These are phyloP conservation scores for Rachicladosporium sp. DNA, from an alignment of 2,329 filamentous ascomycete genomes.

Conservation along the genomic window DNA sequence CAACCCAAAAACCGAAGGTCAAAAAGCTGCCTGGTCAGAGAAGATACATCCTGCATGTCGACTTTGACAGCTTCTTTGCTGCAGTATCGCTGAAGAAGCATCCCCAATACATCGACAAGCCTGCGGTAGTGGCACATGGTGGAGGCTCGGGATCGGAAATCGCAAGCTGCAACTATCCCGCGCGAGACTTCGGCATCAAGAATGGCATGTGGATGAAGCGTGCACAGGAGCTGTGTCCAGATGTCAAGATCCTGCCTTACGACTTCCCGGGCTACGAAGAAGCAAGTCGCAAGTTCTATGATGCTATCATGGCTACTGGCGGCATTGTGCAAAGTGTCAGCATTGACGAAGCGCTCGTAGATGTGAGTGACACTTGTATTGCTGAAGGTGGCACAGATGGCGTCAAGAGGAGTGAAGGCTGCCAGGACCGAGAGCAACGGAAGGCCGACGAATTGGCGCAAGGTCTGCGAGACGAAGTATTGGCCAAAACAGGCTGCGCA, in stretches of 20 bases:
- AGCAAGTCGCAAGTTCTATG: conserved; percentile 78
- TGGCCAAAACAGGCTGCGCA: conserved; percentile 63
- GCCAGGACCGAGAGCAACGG: conserved; percentile 64
- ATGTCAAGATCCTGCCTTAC: conserved; percentile 83
- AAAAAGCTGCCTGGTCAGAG: conserved; percentile 51
- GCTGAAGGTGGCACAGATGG: conserved; percentile 55
- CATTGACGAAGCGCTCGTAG: conserved; percentile 85
- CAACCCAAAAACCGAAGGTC: conserved; percentile 36
- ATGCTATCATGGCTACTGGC: conserved; percentile 64
- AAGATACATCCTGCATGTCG: conserved; percentile 83
- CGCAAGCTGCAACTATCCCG: conserved; percentile 92
- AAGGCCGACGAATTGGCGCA: conserved; percentile 62
- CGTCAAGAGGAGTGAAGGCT: conserved; percentile 51
- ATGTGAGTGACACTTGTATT: conserved; percentile 62
- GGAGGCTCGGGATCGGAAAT: conserved; percentile 81
- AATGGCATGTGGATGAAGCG: conserved; percentile 99
- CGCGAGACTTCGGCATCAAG: conserved; percentile 73
- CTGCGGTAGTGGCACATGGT: conserved; percentile 80
- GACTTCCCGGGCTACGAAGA: conserved; percentile 93
- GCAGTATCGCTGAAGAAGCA: conserved; percentile 73
- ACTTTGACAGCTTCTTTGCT: conserved; percentile 98
- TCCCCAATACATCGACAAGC: conserved; percentile 65
- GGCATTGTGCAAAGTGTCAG: conserved; percentile 91
- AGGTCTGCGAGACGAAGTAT: conserved; percentile 55
- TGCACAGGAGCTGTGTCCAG: conserved; percentile 72